Conservation (phyloP, 352 stramenopile species). For the Phytopythium litorale region DNA sequence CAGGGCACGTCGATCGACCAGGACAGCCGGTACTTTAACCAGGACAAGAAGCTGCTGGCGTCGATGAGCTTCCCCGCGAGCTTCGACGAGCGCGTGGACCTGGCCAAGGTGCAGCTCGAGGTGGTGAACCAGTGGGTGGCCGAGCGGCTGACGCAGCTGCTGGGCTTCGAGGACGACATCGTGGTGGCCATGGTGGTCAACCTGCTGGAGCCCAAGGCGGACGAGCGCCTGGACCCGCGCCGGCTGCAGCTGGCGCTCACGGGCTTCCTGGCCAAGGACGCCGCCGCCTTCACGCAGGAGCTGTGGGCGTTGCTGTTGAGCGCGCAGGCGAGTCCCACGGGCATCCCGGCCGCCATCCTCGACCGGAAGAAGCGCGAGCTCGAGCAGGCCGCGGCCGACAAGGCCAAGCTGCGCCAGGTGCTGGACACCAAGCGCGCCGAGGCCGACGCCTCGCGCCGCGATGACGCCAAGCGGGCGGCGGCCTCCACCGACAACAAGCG, state of each 20-base stretch:
- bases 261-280: conserved; percentile 90
- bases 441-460: conserved; percentile 3
- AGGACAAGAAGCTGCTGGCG: conserved; percentile 88
- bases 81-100: conserved; percentile 79
- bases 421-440: conserved; percentile 50
- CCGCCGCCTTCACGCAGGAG: conserved; percentile 81
- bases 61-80: conserved; percentile 78
- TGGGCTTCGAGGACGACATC: conserved; percentile 93
- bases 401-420: conserved; percentile 52
- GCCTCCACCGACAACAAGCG: not conserved
- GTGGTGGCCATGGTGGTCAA: conserved; percentile 84
- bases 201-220: conserved; percentile 73
- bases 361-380: conserved; percentile 92
- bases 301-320: conserved; percentile 89
- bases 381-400: conserved; percentile 48
- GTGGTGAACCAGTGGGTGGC: conserved; percentile 89
- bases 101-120: conserved; percentile 89
- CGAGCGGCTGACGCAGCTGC: conserved; percentile 79
- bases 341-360: conserved; percentile 83
- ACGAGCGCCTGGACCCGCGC: conserved; percentile 74
- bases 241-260: conserved; percentile 88
- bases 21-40: conserved; percentile 81
- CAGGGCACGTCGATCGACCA: conserved; percentile 71
- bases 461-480: not conserved
- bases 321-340: conserved; percentile 81